Percentiles rank a stretch among this genome's conserved stretches.
Evolutionary conservation across 1,139 yeast genomes (phyloP).

Genomic region (Yamadazyma pseudoaaseri): DNA sequence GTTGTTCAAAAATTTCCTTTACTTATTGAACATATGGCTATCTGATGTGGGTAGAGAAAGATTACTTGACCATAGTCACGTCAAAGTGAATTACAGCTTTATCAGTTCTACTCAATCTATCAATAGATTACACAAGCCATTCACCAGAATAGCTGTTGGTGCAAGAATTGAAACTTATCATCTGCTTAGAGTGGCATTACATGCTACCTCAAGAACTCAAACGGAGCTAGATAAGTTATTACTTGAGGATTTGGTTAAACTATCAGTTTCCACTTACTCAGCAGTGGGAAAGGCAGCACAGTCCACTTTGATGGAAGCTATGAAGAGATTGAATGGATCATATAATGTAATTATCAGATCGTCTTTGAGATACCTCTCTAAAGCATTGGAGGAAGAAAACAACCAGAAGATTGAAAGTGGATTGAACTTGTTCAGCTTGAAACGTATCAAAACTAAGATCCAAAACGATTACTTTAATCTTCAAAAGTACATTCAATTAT

Average conservation of each 20-base stretch:
- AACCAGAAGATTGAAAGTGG: slow-evolving; percentile 72
- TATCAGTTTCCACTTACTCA: slow-evolving; percentile 71
- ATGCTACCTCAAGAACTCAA: slow-evolving; percentile 73
- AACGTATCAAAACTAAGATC: slow-evolving; percentile 53
- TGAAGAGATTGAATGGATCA: slow-evolving; percentile 74
- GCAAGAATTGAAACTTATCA: slow-evolving; percentile 79
- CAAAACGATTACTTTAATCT: slow-evolving; percentile 58
- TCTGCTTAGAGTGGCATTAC: slow-evolving; percentile 69
- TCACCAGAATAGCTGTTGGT: slow-evolving; percentile 75
- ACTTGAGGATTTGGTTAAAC: slow-evolving; percentile 64
- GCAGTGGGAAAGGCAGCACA: slow-evolving; percentile 74
- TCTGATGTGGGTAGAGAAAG: slow-evolving; percentile 80
- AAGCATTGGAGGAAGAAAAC: slow-evolving; percentile 49
- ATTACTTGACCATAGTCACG: slow-evolving; percentile 54
- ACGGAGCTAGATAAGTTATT: slow-evolving; percentile 64
- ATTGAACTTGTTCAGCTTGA: slow-evolving; percentile 53
- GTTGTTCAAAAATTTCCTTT: slow-evolving; percentile 61
- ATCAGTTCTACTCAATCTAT: slow-evolving; percentile 38
- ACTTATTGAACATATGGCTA: slow-evolving; percentile 76
- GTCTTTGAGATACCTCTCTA: slow-evolving; percentile 49
- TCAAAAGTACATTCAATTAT: slow-evolving; percentile 42
- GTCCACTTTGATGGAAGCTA: slow-evolving; percentile 62
- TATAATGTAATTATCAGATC: slow-evolving; percentile 50
- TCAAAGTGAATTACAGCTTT: slow-evolving; percentile 36
- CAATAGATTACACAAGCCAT: slow-evolving; percentile 60